Evolutionary conservation across 2,329 filamentous ascomycete species (phyloP), one percentile per base, ranked within the genome.

Genomic region (Phoma herbarum): DNA sequence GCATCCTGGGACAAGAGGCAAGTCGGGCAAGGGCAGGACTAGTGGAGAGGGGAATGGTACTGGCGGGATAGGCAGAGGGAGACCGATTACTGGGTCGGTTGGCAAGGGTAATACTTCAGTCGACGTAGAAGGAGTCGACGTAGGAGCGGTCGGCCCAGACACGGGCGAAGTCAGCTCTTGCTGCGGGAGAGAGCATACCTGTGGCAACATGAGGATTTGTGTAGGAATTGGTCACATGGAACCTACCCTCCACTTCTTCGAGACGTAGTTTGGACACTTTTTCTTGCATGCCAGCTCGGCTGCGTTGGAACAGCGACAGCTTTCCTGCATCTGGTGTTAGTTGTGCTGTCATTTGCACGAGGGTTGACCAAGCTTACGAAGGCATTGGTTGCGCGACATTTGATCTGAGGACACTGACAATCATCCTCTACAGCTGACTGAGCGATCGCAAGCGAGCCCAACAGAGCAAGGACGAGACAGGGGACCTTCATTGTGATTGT

Each of bases 301-400:
- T 33, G 45, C 44, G 52, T 75, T 75, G 46, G 69, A 49, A 46
- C 73, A 75, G 33, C 60, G 43, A 52, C 73, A 75, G 14, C 70
- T 64, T 39, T 57, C 59, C 73, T 75, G 11, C 2, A 9, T 9
- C 2, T 11, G 6, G 8, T 31, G 16, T 58, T 18, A 64, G 48
- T 35, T 11, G 9, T 18, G 22, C 28, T 5, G 16, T 37, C 23
- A 26, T 42, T 49, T 14, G 18, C 45, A 16, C 9, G 2, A 42
- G 29, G 35, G 33, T 23, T 28, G 8, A 26, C 26, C n/a, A 16
- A 44, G 63, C 66, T 41, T 62, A 69, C 71, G 14, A 60, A 61
- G 5, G 59, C 52, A 51, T 71, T 63, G 29, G 62, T 57, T 6
- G 37, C 50, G 29, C 63, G 57, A 42, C 73, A 75, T 46, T 73